Base-by-base conservation (phyloP, 1,284 basidiomycete species). In the Apiotrichum brassicae region DNA sequence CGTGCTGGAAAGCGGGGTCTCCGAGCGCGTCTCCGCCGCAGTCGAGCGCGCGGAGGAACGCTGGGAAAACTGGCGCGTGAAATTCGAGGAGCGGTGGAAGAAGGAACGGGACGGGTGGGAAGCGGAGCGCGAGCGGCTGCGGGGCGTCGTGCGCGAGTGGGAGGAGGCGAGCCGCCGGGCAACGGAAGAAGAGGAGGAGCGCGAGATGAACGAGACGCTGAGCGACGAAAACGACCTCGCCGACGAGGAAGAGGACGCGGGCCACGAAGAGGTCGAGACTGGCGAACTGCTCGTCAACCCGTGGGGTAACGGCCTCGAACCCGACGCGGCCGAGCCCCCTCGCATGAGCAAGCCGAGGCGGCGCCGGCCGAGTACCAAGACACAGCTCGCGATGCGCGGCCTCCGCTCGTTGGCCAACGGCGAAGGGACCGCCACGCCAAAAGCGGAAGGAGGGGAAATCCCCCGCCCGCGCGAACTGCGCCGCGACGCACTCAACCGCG, bases 71-170 rank as follows among this genome's bases (percentile, higher is more conserved):
- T 80, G 78, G 78, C 68, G 73, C 53, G 62, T 71, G 38, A 76
- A 77, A 53, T 75, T 77, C 16, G 88, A 93, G 60, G 84, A 84
- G 8, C 81, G 85, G 46, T 93, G 87, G 87, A 77, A 75, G 28
- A 74, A 77, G 49, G 83, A 91, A 38, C 81, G 85, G 56, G 83
- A 87, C 59, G 84, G 86, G 43, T 91, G 91, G 88, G 79, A 79
- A 6, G 75, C 81, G 22, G 93, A 95, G 71, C 78, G 89, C 3
- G 84, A 86, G 56, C 77, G 86, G 26, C 76, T 95, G 7, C 76
- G 78, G 35, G 78, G 80, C 20, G 86, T 87, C 9, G 79, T 86
- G 32, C 81, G 86, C 33, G 87, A 92, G 56, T 93, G 87, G 85
- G 92, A 95, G 58, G 77, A 76, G 53, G 72, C 76, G 19, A 73